A percentile compares a stretch with the other conserved stretches of the same genome.
These are phyloP conservation scores for Penstemon eatonii DNA, from an alignment of 257 asterid species.

Conservation along the genomic window DNA sequence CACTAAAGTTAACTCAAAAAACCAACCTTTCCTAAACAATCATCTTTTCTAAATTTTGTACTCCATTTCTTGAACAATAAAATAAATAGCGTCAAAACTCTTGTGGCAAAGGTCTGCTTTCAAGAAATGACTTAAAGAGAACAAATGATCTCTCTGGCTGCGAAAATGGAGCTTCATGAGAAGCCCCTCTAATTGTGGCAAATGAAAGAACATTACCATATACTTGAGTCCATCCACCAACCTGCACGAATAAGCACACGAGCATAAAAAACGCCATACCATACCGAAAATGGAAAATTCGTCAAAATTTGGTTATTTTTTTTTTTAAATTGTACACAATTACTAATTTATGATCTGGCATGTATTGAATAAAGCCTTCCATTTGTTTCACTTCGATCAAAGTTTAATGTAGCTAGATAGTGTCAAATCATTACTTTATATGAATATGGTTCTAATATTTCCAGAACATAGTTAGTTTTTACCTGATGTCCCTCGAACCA, in stretches of 20 bases:
- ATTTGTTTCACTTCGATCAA: too few relatives aligned
- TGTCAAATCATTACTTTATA: neutral
- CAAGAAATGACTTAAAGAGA: conserved; percentile 60
- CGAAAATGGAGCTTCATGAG: conserved; percentile 80
- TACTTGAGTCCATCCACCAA: conserved; percentile 76
- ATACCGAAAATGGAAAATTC: too few relatives aligned
- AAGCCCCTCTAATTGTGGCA: conserved; percentile 77
- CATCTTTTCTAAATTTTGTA: neutral
- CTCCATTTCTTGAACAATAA: conserved; percentile 7
- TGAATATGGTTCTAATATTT: too few relatives aligned
- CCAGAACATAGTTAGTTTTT: neutral
- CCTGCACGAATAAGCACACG: conserved; percentile 34
- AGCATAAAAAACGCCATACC: neutral
- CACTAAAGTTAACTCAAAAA: neutral
- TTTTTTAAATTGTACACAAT: too few relatives aligned
- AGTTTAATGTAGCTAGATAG: neutral
- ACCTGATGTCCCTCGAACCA: conserved; percentile 75
- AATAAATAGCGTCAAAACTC: conserved; percentile 22
- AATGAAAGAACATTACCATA: conserved; percentile 61
- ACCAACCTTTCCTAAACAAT: neutral
- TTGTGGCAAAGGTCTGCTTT: conserved; percentile 54
- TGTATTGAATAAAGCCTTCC: too few relatives aligned
- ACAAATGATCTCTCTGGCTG: conserved; percentile 73
- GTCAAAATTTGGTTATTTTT: too few relatives aligned
- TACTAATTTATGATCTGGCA: too few relatives aligned